Evolutionary conservation across 2,329 filamentous ascomycete species (phyloP).

Genomic region (Graphilbum sp.): DNA sequence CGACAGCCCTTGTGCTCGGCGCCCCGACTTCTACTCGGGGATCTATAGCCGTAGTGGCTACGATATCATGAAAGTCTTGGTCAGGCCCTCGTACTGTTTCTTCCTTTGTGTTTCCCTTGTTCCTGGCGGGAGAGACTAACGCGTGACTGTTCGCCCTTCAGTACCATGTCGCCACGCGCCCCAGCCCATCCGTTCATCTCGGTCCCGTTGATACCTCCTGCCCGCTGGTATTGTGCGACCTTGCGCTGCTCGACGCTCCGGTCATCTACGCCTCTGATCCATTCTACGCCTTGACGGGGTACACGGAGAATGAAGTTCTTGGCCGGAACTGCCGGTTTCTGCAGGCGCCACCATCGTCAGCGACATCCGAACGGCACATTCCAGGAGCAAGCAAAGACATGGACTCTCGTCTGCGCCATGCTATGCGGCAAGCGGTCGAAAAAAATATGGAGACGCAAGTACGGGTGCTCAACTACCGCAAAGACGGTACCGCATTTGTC

Average conservation of each 20-base stretch:
- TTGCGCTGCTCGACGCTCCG: slow-evolving; percentile 54
- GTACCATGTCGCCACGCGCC: slow-evolving; percentile 44
- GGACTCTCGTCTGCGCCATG: slow-evolving; percentile 15
- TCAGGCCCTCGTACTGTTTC: slow-evolving; percentile 13
- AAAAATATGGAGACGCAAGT: slow-evolving; percentile 29
- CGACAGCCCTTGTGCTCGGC: not conserved
- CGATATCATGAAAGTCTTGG: slow-evolving; percentile 38
- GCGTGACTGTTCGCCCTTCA: too few species aligned
- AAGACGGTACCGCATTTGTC: slow-evolving; percentile 63
- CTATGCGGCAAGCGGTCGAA: slow-evolving; percentile 29
- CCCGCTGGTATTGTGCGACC: slow-evolving; percentile 68
- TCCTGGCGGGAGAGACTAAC: too few species aligned
- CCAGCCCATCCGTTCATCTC: slow-evolving; percentile 61
- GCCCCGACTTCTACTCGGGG: slow-evolving; percentile 35
- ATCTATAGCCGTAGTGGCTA: slow-evolving; percentile 38
- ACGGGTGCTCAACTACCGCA: slow-evolving; percentile 61
- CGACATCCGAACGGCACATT: not conserved
- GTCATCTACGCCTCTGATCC: slow-evolving; percentile 75
- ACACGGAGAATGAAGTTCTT: slow-evolving; percentile 54
- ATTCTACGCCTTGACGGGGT: slow-evolving; percentile 66
- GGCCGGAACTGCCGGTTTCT: slow-evolving; percentile 76
- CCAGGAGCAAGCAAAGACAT: too few species aligned
- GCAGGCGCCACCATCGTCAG: slow-evolving; percentile 39
- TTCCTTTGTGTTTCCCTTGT: too few species aligned
- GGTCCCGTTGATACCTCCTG: slow-evolving; percentile 74